A percentile compares a stretch with the other conserved stretches of the same genome.
Evolutionary conservation across 192 early-diverging fungal species (phyloP).

Genomic region (Gorgonomyces haynaldii): DNA sequence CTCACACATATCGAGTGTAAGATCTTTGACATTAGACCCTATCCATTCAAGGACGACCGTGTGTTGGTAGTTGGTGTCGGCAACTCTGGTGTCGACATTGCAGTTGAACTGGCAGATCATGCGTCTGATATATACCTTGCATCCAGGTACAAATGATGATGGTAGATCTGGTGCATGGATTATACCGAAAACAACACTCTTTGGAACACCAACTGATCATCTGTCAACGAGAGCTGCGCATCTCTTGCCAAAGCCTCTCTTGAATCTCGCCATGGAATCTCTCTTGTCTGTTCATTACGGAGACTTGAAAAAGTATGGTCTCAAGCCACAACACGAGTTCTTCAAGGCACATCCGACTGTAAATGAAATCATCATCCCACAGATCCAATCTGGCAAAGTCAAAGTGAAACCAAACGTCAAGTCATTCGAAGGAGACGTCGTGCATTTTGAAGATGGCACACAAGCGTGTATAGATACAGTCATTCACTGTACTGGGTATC

Average conservation of each 20-base stretch:
- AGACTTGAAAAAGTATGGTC: slow-evolving; percentile 19
- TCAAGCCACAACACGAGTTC: slow-evolving; percentile 26
- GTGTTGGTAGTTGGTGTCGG: slow-evolving; percentile 47
- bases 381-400: slow-evolving; percentile 42
- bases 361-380: slow-evolving; percentile 33
- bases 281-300: slow-evolving; percentile 21
- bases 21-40: slow-evolving; percentile 24
- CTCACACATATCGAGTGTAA: slow-evolving; percentile 42
- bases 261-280: slow-evolving; percentile 22
- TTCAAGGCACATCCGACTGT: slow-evolving; percentile 34
- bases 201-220: slow-evolving; percentile 38
- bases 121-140: slow-evolving; percentile 39
- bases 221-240: slow-evolving; percentile 14
- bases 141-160: too few relatives aligned
- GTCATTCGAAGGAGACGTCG: slow-evolving; percentile 22
- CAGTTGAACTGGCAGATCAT: slow-evolving; percentile 40
- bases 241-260: slow-evolving; percentile 13
- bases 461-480: slow-evolving; percentile 41
- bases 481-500: slow-evolving; percentile 54
- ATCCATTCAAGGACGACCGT: slow-evolving; percentile 34
- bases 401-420: slow-evolving; percentile 34
- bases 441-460: slow-evolving; percentile 49
- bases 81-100: slow-evolving; percentile 46
- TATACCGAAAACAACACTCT: slow-evolving; percentile 22
- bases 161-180: slow-evolving; percentile 40